Base-by-base conservation (phyloP, 2,329 filamentous ascomycete genomes). In the Pseudogymnoascus sp. region DNA sequence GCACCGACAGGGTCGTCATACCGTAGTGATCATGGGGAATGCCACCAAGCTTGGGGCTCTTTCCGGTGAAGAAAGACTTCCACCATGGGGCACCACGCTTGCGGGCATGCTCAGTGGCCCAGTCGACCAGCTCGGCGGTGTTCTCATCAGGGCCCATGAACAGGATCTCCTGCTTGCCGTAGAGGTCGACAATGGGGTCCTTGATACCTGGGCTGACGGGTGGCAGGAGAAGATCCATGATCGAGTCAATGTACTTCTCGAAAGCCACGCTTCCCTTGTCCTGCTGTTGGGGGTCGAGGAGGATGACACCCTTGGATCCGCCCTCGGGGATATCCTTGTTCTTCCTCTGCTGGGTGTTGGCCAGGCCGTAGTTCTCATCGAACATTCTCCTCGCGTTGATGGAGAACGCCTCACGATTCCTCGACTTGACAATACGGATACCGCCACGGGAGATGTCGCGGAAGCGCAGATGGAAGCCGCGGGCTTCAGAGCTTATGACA, bases 21-120 rank as follows among this genome's bases (percentile, higher is more conserved):
- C 95, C 95, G 73, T 99, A 99, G 42, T 82, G 79, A 75, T 99
- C 95, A 77, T 99, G 95, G 38, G 95, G 95, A 69, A 99, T 99
- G 73, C 95, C 95, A 67, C 95, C 95, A 13, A 99, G 84, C 77
- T 90, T 95, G 62, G 92, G 95, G 70, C 91, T 96, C 83, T 99
- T 99, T 72, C 95, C 95, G 1, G 95, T 99, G 83, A 99, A 99
- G 85, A 99, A 99, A 0, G 95, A 99, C 82, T 99, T 99, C 95
- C 95, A 99, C 91, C 93, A 99, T 29, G 92, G 91, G 4, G 95
- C 95, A 53, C 92, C 92, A 70, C 95, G 88, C 66, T 80, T 80
- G 61, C 91, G 86, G 65, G 95, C 95, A 76, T 99, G 95, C 76
- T 95, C 88, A 1, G 95, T 99, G n/a, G 95, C 95, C 95, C 95